phyloP scores from a whole-genome alignment of 345 rosid species.

The Eucalyptus camaldulensis region DNA sequence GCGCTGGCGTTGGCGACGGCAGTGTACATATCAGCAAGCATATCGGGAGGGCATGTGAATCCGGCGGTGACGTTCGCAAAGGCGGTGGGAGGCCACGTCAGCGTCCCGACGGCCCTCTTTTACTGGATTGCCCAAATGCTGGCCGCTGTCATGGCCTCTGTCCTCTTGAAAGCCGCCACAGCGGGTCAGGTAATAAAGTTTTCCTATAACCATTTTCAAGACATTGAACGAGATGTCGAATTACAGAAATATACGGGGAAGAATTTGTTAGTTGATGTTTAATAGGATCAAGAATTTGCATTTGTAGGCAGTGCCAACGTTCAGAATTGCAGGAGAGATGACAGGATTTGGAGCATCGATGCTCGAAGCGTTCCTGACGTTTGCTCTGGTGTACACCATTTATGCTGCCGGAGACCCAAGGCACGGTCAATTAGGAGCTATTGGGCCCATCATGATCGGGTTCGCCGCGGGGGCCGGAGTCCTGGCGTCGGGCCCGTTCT shows the following conservation, averaged over 20 bases:
- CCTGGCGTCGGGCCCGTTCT: constrained; percentile 68
- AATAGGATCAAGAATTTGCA: neutral
- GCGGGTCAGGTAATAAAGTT: constrained; percentile 34
- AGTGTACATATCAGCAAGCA: constrained; percentile 43
- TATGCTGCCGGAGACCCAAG: constrained; percentile 53
- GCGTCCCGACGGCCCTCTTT: constrained; percentile 64
- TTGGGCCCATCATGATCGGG: constrained; percentile 55
- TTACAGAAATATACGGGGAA: neutral
- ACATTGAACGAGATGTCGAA: neutral
- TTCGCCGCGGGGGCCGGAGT: constrained; percentile 65
- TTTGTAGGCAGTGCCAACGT: constrained; percentile 39
- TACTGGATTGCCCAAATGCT: constrained; percentile 83
- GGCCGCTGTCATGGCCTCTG: constrained; percentile 77
- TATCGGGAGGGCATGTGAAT: constrained; percentile 85
- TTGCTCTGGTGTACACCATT: constrained; percentile 61
- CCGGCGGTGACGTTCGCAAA: constrained; percentile 84
- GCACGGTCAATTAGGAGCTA: constrained; percentile 17
- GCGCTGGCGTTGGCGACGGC: constrained; percentile 64
- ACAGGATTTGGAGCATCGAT: constrained; percentile 88
- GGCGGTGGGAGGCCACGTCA: constrained; percentile 76
- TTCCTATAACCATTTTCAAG: neutral
- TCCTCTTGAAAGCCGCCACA: constrained; percentile 45
- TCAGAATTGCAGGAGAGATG: constrained; percentile 29
- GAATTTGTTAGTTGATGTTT: neutral
- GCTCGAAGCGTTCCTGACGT: constrained; percentile 65